phyloP scores from a whole-genome alignment of 2,329 filamentous ascomycete species.

The Didymella pinodella region DNA sequence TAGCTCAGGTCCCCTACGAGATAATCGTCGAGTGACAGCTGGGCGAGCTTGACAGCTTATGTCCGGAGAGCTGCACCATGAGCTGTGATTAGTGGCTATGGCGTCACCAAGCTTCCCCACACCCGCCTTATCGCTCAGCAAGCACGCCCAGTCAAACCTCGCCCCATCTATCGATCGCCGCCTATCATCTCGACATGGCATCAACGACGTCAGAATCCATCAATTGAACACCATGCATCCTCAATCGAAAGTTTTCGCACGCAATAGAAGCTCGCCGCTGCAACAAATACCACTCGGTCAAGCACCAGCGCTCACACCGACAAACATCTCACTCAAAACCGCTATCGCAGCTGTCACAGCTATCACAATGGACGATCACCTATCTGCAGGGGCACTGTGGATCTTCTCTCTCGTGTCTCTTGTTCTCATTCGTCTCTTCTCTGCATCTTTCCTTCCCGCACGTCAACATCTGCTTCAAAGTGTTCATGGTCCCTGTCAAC shows the following conservation, averaged over 20 bases:
- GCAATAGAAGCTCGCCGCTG: no score
- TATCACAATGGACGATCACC: neutral
- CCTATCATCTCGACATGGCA: neutral
- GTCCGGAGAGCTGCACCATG: constrained; percentile 8
- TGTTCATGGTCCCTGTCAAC: neutral
- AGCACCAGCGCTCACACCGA: no score
- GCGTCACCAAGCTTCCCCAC: constrained; percentile 15
- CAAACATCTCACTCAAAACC: no score
- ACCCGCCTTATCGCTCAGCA: constrained; percentile 7
- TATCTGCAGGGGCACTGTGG: neutral
- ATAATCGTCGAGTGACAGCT: constrained; percentile 2
- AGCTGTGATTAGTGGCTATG: constrained; percentile 9
- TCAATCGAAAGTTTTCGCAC: no score
- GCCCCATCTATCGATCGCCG: neutral
- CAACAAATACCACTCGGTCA: no score
- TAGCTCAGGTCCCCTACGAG: neutral
- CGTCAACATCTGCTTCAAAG: neutral
- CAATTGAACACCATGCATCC: no score
- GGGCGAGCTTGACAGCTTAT: constrained; percentile 13
- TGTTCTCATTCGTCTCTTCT: neutral
- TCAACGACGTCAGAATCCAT: neutral
- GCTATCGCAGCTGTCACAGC: neutral
- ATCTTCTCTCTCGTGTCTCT: neutral
- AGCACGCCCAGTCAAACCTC: constrained; percentile 1
- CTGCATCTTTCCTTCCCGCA: neutral